These are phyloP conservation scores for Syzygium aqueum DNA, from an alignment of 345 rosid genomes.

Conservation along the genomic window DNA sequence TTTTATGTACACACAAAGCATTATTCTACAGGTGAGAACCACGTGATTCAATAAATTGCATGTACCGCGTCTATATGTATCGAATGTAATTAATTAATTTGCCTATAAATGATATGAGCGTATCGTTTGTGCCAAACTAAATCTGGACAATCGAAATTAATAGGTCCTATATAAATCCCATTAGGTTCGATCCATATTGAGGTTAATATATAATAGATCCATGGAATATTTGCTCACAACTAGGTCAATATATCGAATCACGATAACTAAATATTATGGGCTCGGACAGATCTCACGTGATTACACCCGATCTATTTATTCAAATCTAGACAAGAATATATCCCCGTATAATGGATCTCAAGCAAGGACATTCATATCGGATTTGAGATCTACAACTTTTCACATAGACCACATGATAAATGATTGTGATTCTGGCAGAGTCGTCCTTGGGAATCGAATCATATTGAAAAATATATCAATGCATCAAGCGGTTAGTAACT, in stretches of 20 bases:
- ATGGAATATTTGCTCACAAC: neutral
- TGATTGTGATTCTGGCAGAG: too few species aligned
- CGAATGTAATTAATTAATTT: neutral
- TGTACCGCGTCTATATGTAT: neutral
- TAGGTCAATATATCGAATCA: neutral
- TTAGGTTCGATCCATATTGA: neutral
- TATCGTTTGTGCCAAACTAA: too few species aligned
- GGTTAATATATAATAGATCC: too few species aligned
- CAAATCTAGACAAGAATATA: neutral
- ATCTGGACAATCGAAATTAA: neutral
- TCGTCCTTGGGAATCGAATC: neutral
- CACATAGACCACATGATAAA: too few species aligned
- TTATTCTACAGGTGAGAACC: neutral
- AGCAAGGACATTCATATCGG: neutral
- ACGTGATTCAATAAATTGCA: neutral
- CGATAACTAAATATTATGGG: neutral
- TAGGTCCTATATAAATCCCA: neutral
- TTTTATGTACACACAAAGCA: neutral
- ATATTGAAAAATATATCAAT: neutral
- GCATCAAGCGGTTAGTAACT: neutral
- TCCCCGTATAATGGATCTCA: neutral
- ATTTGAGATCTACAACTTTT: neutral
- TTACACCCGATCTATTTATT: neutral
- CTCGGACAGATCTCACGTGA: neutral
- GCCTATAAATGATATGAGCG: neutral